Evolutionary conservation across 2,329 filamentous ascomycete genomes (phyloP).

Genomic region (Peltaster fructicola): DNA sequence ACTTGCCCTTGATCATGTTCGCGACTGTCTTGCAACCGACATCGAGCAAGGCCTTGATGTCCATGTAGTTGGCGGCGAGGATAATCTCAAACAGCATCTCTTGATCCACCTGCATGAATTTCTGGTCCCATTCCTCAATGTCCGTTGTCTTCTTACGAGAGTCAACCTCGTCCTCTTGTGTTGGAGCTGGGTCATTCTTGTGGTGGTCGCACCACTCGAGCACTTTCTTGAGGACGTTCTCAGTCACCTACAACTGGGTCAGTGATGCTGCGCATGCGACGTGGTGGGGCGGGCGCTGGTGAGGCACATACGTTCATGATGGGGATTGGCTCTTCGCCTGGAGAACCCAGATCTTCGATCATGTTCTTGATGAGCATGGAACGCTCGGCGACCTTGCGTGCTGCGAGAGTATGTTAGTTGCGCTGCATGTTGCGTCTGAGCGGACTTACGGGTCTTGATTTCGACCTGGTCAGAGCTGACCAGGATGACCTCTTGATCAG

Average conservation of each 20-base stretch:
- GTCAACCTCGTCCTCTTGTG: conserved; percentile 77
- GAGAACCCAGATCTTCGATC: conserved; percentile 73
- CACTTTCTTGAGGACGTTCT: conserved; percentile 84
- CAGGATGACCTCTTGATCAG: conserved; percentile 23
- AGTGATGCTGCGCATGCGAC: conserved; percentile 12
- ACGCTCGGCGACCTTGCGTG: conserved; percentile 72
- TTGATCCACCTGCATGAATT: conserved; percentile 99
- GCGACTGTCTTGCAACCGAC: conserved; percentile 98
- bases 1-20: conserved; percentile 99
- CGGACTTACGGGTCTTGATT: conserved; percentile 22
- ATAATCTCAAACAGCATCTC: conserved; percentile 99
- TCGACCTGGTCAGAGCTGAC: conserved; percentile 29
- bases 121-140: conserved; percentile 99
- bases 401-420: conserved; percentile 21
- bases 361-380: conserved; percentile 96
- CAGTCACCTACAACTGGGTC: conserved; percentile 47
- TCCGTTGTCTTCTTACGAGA: conserved; percentile 96
- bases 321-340: conserved; percentile 53
- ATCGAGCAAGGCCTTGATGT: conserved; percentile 95
- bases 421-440: too few species aligned
- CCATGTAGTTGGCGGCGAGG: conserved; percentile 91
- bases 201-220: conserved; percentile 97
- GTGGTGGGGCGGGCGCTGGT: conserved; percentile 1
- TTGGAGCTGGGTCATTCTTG: conserved; percentile 67
- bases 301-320: conserved; percentile 49